These are phyloP conservation scores for Groenewaldozyma auringiensis DNA, from an alignment of 1,139 yeast genomes.

Conservation along the genomic window DNA sequence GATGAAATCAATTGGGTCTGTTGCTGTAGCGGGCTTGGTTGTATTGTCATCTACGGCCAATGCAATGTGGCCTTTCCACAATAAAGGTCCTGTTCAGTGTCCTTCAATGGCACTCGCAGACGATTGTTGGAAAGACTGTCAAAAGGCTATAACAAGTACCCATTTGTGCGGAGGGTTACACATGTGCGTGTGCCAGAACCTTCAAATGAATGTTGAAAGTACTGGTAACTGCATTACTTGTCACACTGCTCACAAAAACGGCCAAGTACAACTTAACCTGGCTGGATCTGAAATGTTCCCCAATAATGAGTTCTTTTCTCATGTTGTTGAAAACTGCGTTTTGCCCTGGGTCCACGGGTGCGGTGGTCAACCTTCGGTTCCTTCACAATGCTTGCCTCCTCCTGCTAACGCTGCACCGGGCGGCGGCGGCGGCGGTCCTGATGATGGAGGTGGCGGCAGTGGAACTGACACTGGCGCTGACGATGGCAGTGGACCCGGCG, in stretches of 20 bases:
- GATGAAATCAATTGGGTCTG: not conserved
- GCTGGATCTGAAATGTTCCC: conserved; percentile 17
- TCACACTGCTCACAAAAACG: conserved; percentile 14
- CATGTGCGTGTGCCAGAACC: conserved; percentile 13
- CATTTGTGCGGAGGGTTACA: conserved; percentile 15
- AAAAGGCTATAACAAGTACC: conserved; percentile 15
- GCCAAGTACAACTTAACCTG: conserved; percentile 15
- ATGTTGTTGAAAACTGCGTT: conserved; percentile 19
- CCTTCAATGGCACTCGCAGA: conserved; percentile 2
- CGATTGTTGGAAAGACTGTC: conserved; percentile 21
- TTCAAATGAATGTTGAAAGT: conserved; percentile 11
- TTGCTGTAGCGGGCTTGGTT: not conserved
- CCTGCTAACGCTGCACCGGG: conserved; percentile 6
- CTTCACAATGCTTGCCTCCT: conserved; percentile 7
- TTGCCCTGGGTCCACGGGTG: conserved; percentile 18
- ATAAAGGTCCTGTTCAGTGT: not conserved
- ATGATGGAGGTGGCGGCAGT: not conserved
- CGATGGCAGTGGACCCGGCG: not conserved
- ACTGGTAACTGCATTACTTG: conserved; percentile 20
- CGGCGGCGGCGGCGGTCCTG: conserved; percentile 4
- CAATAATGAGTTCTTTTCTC: conserved; percentile 16
- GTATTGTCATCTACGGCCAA: not conserved
- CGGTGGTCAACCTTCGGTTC: conserved; percentile 6
- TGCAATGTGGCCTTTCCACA: not conserved
- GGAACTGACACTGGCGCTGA: conserved; percentile 2